Evolutionary conservation across 2,329 filamentous ascomycete genomes (phyloP), one percentile per base, ranked within the genome.

Genomic region (Endoconidiophora polonica): DNA sequence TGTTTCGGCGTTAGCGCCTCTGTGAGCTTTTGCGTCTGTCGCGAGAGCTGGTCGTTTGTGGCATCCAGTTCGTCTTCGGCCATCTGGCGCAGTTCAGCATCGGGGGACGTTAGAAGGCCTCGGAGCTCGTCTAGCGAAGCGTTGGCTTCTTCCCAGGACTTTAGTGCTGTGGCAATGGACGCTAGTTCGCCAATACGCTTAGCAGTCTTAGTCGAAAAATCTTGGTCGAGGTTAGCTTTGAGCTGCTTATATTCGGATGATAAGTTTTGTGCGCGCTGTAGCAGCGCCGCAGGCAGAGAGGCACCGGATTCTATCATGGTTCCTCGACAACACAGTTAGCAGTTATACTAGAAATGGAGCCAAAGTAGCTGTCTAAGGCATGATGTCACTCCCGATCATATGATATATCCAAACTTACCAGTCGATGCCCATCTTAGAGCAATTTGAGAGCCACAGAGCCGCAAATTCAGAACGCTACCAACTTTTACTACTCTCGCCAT

Each of bases 1-100:
- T 98, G 88, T 39, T 79, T 77, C 1, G 91, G 91, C 14, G 94
- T 83, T 48, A 98, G 73, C 43, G 83, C 79, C 20, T 74, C 77
- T 23, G 86, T 86, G 41, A 98, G 73, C 36, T 74, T 76, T 37
- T 72, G 72, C 0, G 79, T 78, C 23, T 93, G 73, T 0, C 66
- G 61, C 2, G 73, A 70, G 22, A 95, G 72, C 52, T 74, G 69
- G 4, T 71, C 65, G 14, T 72, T 68, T 9, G 85, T 86, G 2
- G 72, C 63, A n/a, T 69, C 67, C 6, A 96, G 71, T 61, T 98
- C 91, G 55, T 94, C 86, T n/a, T 73, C 67, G 9, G 93, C 79
- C 48, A 98, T 72, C 6, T 79, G 71, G 9, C 80, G 77, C 48
- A 98, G 74, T 64, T 96, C 91, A 45, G 66, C 63, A 55, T 82